phyloP scores from a whole-genome alignment of 805 yeast genomes.

The Candida orba region DNA sequence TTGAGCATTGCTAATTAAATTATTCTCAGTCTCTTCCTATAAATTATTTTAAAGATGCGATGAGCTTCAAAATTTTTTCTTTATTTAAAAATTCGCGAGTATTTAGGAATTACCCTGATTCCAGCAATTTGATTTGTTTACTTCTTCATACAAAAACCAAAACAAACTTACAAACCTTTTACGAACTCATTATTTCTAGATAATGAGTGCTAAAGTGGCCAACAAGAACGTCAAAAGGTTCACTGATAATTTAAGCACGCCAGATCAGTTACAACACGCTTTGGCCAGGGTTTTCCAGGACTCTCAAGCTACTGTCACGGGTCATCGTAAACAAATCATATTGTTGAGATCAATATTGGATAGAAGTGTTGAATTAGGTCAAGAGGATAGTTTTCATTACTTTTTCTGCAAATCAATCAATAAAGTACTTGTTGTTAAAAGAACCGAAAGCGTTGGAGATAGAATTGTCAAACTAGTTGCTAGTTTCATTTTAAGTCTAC shows the following conservation, averaged over 20 bases:
- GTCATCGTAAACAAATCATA: conserved; percentile 69
- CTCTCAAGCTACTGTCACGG: conserved; percentile 65
- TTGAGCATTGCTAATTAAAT: conserved; percentile 7
- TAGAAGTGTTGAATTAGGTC: conserved; percentile 44
- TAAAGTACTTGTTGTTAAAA: conserved; percentile 59
- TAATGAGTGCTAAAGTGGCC: conserved; percentile 12
- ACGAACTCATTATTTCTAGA: too few species aligned
- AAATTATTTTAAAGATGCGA: conserved; percentile 1
- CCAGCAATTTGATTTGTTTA: neutral
- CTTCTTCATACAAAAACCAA: neutral
- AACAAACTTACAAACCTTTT: neutral
- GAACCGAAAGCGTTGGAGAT: conserved; percentile 67
- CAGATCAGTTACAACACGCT: conserved; percentile 36
- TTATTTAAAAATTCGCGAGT: neutral
- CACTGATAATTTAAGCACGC: conserved; percentile 18
- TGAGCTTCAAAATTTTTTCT: conserved; percentile 10
- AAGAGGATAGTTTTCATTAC: conserved; percentile 52
- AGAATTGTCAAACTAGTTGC: conserved; percentile 63
- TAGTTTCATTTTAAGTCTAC: conserved; percentile 46
- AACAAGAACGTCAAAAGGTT: conserved; percentile 7
- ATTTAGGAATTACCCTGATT: neutral
- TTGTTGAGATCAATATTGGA: conserved; percentile 52
- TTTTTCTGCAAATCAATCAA: conserved; percentile 56
- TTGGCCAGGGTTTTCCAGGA: conserved; percentile 71
- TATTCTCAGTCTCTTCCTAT: neutral